Base-by-base conservation (phyloP, 1,284 basidiomycete species). In the Exobasidium cylindrosporum region DNA sequence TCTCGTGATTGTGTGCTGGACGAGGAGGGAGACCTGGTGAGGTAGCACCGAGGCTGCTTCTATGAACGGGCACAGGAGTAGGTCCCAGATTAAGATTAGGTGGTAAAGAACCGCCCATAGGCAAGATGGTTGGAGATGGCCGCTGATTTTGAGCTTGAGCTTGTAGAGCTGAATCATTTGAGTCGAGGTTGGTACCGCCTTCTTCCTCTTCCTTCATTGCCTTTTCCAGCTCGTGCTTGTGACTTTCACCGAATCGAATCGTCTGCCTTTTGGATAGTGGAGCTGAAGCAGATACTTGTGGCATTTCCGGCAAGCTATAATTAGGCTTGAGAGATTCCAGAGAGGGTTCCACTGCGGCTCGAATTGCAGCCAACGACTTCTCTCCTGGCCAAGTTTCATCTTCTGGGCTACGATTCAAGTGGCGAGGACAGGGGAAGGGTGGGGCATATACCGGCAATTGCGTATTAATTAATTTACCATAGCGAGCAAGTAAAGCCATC, bases 391-490 rank as follows among this genome's bases (percentile, higher is more conserved):
- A 75, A 1, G 65, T 58, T 28, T 66, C 65, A 21, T 68, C 64
- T 29, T 35, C 61, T 17, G 68, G 62, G 7, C 62, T 49, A 10
- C 63, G 49, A 11, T 64, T 54, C 49, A 57, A 61, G 60, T 58
- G 40, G 7, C 58, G 54, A 0, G 65, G 55, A 14, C 65, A 65
- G 10, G 73, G 72, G 62, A 70, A 71, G 1, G 63, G 52, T 3
- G 69, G 61, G 35, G 62, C 62, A n/a, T 70, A 69, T 43, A 66
- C 65, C 23, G 74, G 64, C 30, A 75, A 49, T 17, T 67, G 45
- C 1, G 61, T 61, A 30, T 64, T 63, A 31, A 76, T 57, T 28
- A 74, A 61, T 60, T 76, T 76, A 57, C 73, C 73, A 52, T 76
- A 68, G 14, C 70, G 68, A 7, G 74, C 70, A 4, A 69, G 65